Base-by-base conservation (phyloP, 495 filamentous ascomycete genomes). In the Lepraria neglecta region DNA sequence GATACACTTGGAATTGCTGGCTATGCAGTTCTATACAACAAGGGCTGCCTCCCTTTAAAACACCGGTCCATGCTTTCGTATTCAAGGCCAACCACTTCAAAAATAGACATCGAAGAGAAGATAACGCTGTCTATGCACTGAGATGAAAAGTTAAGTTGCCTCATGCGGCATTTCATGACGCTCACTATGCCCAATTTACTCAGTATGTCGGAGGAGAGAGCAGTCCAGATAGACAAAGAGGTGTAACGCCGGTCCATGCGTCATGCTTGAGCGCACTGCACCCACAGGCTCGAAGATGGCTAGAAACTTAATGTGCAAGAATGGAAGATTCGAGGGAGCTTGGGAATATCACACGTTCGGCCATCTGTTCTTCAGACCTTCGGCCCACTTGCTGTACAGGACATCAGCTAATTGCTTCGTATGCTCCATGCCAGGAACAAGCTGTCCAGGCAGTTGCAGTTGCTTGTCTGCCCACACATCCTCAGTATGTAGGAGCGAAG, bases 331-430 rank as follows among this genome's bases (percentile, higher is more conserved):
- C 2, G 4, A 47, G 19, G n/a, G 3, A 17, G 14, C 14, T 44
- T 53, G 35, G 33, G 48, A 46, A 15, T 17, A 9, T 69, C 71
- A 84, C 21, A 81, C 70, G 38, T 75, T 74, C 19, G 83, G 81
- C 92, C 92, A 98, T 58, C 92, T 79, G 56, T 79, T 82, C 67
- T 85, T 84, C 68, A 97, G 73, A 15, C 90, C 91, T 62, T 95
- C 89, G 1, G 87, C 80, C 94, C 94, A 98, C 27, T 92, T 82
- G 46, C 84, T 78, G 73, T 96, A 97, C 21, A 98, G 80, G 31
- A 96, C 87, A 74, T 97, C 91, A 12, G 89, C 87, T 30, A 98
- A 75, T 70, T 92, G 84, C 69, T 89, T 90, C 59, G 87, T 88
- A 71, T 96, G 90, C 70, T 96, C 91, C 90, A 96, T 92, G 4